Evolutionary conservation across 73 alveolate species (phyloP), one percentile per base, ranked within the genome.

Genomic region (Tetrahymena thermophila): DNA sequence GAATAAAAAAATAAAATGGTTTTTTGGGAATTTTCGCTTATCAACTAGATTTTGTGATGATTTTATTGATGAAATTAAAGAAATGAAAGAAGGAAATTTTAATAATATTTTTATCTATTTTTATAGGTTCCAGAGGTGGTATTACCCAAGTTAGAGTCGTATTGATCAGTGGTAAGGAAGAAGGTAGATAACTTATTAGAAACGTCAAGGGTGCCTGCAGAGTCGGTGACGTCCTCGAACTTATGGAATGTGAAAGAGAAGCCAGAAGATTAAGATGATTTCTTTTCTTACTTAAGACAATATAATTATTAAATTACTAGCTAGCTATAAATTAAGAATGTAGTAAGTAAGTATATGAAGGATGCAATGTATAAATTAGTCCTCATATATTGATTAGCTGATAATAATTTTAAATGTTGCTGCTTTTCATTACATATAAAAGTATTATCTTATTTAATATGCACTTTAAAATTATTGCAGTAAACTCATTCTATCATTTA

Each of bases 171-270:
- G 97, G 97, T 40, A 97, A 95, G 96, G 97, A 97, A 95, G 85
- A 96, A 93, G 97, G 97, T 94, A 98, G 99, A 96, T 85, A 98
- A 94, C 97, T 99, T 95, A 98, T 99, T 96, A 98, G 99, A 96
- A 99, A 99, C 98, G 99, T 99, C 97, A 98, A 98, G 98, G 99
- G 99, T 42, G 99, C 99, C 28, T 99, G 99, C 96, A 98, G 99
- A 93, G 99, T 96, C 96, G 99, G 99, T 40, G 99, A 99, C 96
- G 97, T 98, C 96, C 98, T 99, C 94, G 99, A 99, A 35, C 99
- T 99, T 83, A 96, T 99, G 98, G 99, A 99, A 97, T 96, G 99
- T 38, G 99, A 99, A 97, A 99, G 99, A 96, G 99, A 99, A 97
- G 99, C 99, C 89, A 97, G 99, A 96, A 98, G 99, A 98, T 98